Base-by-base conservation (phyloP, 306 rosid genomes). In the Dalbergia oliveri region DNA sequence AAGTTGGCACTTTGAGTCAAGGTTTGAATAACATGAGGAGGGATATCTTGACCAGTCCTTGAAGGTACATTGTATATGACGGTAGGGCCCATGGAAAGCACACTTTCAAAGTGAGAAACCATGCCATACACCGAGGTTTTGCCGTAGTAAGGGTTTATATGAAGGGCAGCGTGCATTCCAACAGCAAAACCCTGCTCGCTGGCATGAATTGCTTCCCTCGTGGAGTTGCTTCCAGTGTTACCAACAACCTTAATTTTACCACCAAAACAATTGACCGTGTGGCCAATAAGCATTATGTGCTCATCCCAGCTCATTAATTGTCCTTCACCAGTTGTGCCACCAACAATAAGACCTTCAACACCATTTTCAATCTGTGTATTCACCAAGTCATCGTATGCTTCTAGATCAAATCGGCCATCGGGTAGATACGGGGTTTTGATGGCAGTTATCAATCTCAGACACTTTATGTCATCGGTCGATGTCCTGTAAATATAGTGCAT, bases 111-210 rank as follows among this genome's bases (percentile, higher is more conserved):
- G 86, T 90, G 98, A n/a, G 93, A 79, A 59, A 92, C 72, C 83
- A 92, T 53, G 21, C 97, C 98, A 37, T 86, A 87, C 74, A 82
- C 16, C 13, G 97, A 94, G 74, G 97, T 94, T 87, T 88, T 92
- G 1, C 98, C 98, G 54, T 94, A 92, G 79, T 94, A 94, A 62
- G 97, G 98, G 81, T 88, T 92, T 67, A 90, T 92, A 81, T 94
- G 98, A 58, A 94, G 92, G 18, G 98, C 94, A 15, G 93, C 97
- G 67, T 94, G 89, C 98, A 92, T 94, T 79, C 97, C 97, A 74
- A 92, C 97, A 0, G 97, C 94, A 82, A 92, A 92, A 33, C 97
- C 97, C 56, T 87, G 94, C 69, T 94, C 94, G 0, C 88, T 81
- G 58, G 92, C 97, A 75, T 88, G 95, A 69, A 91, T 85, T 35